Conservation (phyloP, 257 asterid genomes). For the Solanum pimpinellifolium region DNA sequence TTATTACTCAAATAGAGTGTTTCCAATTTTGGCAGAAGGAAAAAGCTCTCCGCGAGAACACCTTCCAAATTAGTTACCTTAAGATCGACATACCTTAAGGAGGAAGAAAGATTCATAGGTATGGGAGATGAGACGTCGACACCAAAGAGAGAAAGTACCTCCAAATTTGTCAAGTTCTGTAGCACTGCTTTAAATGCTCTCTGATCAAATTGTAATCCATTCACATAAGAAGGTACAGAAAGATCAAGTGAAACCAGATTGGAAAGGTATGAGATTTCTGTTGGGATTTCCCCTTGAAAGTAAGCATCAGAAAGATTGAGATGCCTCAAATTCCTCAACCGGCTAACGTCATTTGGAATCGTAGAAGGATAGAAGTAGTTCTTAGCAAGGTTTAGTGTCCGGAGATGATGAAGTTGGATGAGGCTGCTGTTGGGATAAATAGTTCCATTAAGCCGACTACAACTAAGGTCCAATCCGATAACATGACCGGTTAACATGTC, state of each 20-base stretch:
- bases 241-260: neutral
- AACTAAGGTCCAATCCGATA: neutral
- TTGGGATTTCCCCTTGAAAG: neutral
- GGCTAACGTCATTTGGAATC: neutral
- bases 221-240: neutral
- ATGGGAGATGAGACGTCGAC: neutral
- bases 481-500: neutral
- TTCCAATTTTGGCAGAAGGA: neutral
- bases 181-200: neutral
- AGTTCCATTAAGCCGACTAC: neutral
- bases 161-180: neutral
- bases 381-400: neutral
- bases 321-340: neutral
- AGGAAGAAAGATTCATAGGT: neutral
- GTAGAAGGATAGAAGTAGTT: neutral
- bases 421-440: neutral
- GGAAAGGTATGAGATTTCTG: neutral
- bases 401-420: neutral
- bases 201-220: neutral
- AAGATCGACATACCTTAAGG: neutral
- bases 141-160: neutral
- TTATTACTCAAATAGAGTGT: neutral
- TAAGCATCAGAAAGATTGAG: neutral
- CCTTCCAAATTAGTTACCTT: neutral
- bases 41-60: neutral